Evolutionary conservation across 768 basidiomycete genomes (phyloP), one percentile per base, ranked within the genome.

Genomic region (Psilocybe sp.): DNA sequence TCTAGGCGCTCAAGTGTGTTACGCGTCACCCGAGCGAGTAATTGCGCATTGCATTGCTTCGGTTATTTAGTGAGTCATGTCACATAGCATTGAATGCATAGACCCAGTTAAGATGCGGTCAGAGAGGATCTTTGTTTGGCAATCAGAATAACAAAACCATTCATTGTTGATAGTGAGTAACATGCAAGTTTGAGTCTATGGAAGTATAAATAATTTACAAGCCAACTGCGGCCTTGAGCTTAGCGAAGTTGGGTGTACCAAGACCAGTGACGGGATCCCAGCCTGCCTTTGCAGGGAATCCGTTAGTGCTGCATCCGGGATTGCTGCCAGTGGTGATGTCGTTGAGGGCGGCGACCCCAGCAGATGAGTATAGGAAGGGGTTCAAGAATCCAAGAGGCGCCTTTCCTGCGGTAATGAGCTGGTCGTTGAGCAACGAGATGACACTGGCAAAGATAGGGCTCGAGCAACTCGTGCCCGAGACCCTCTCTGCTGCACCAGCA

Each of bases 401-500:
- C 58, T 78, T 78, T 9, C 67, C 65, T 1, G 7, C 10, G 1
- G 68, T 66, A 32, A 81, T 55, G 2, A 79, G 71, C 0, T 71
- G 75, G 54, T 82, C 81, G 47, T 81, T 81, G 32, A 82, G 61
- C 61, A 80, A 60, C 1, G 80, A 63, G 37, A 82, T 64, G 18
- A 82, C 69, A 9, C 74, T 67, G 4, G 73, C 80, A 4, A 79
- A 67, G 10, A 76, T 74, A 0, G 81, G 81, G 5, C 77, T 46
- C 0, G 78, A 57, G 1, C 75, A 74, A 3, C 77, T 79, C 0
- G 80, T 81, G 10, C 81, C 80, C 23, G 68, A 74, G 0, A 78
- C 68, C 5, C 58, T 66, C 0, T 23, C 57, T 20, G 69, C 70
- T 36, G 59, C 59, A 13, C 73, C 74, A 12, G 66, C 64, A n/a